Base-by-base conservation (phyloP, 75 land plant species). In the Selaginella moellendorffii region DNA sequence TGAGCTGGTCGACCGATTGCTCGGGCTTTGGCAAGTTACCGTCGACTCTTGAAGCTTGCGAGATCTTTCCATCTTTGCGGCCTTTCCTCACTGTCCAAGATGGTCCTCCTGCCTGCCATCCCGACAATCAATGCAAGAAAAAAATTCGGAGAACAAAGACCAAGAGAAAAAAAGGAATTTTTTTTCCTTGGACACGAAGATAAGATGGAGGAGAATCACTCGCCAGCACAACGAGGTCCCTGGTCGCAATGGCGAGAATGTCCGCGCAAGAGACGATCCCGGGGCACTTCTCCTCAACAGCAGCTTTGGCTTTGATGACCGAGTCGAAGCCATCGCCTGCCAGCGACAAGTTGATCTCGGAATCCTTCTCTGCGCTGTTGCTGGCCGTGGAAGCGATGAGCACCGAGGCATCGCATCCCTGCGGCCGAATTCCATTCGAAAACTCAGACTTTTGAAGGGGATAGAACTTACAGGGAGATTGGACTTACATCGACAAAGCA, bases 401-500 rank as follows among this genome's bases (percentile, higher is more conserved):
- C 2, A 56, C 24, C 8, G 59, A 56, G 8, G n/a, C 59, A 56
- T 56, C 59, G 24, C 59, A 56, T 56, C 59, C 59, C 59, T 56
- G 59, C 24, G 19, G 9, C 5, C 19, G n/a, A 21, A 56, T 36
- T 36, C 5, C 10, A 36, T 36, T 36, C 10, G 5, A 36, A 5
- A 36, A 5, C 46, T 36, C n/a, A n/a, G n/a, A n/a, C n/a, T n/a
- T n/a, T n/a, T n/a, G n/a, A n/a, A n/a, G n/a, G 46, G 10, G 14
- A 36, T 36, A 36, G 10, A 36, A 36, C 14, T n/a, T n/a, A n/a
- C 46, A 5, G 46, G 10, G 14, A 36, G 5, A 36, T 14, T 5
- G 14, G 5, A 36, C 20, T 25, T 77, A 80, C 85, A 72, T 69
- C 54, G 31, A 83, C 78, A 29, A 83, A 66, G 28, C 85, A 83